Evolutionary conservation across 306 rosid genomes (phyloP).

Genomic region (Acacia melanoxylon): DNA sequence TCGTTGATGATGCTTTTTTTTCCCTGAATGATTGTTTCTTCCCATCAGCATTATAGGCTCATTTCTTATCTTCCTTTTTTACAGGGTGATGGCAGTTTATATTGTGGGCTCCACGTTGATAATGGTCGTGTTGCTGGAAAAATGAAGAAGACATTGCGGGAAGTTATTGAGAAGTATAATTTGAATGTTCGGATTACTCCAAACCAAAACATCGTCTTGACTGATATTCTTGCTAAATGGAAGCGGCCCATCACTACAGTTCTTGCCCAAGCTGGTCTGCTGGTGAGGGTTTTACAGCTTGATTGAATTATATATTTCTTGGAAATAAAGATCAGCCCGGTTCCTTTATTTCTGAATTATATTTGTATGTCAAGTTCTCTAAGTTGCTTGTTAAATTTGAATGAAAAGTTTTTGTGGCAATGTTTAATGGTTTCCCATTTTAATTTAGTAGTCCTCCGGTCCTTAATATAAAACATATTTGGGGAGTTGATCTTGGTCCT

Average conservation of each 20-base stretch:
- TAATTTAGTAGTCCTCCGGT: background rate
- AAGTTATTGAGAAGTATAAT: conserved; percentile 86
- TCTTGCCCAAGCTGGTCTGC: conserved; percentile 94
- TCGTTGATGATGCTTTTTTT: conserved; percentile 21
- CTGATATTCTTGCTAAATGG: conserved; percentile 82
- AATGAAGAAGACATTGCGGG: conserved; percentile 83
- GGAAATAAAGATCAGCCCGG: background rate
- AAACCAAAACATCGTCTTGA: conserved; percentile 86
- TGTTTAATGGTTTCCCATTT: background rate
- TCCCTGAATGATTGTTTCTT: conserved; percentile 13
- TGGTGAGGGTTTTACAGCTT: conserved; percentile 63
- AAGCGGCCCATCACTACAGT: conserved; percentile 84
- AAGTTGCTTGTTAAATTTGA: background rate
- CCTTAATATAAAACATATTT: no score
- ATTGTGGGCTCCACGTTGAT: conserved; percentile 91
- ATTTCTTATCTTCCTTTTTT: conserved; percentile 24
- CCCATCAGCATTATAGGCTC: background rate
- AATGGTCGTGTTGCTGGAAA: conserved; percentile 86
- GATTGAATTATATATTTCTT: conserved; percentile 16
- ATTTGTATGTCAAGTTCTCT: background rate
- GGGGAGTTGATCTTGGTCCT: no score
- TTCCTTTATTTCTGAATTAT: conserved; percentile 21
- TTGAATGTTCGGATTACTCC: conserved; percentile 86
- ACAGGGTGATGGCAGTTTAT: conserved; percentile 89
- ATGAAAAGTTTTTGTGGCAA: background rate